These are phyloP conservation scores for Solanum sejunctum DNA, from an alignment of 257 asterid species.

Conservation along the genomic window DNA sequence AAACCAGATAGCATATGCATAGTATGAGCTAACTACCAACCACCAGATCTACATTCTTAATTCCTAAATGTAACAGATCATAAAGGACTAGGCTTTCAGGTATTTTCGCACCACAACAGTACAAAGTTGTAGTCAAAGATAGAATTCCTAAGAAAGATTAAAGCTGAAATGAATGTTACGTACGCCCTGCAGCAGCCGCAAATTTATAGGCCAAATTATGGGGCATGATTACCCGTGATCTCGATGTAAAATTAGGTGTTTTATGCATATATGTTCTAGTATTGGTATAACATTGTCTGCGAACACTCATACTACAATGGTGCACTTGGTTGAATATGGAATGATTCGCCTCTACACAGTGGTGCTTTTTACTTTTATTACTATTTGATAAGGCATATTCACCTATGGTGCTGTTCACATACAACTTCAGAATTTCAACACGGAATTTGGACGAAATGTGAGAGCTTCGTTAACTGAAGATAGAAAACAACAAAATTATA, in stretches of 20 bases:
- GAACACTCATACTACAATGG: not conserved
- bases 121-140: not conserved
- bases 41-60: not conserved
- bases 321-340: not conserved
- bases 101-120: not conserved
- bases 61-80: not conserved
- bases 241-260: not conserved
- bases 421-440: not conserved
- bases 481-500: not conserved
- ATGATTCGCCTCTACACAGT: not conserved
- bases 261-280: not conserved
- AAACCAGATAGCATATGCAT: not conserved
- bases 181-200: not conserved
- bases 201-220: not conserved
- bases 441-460: not conserved
- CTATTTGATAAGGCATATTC: not conserved
- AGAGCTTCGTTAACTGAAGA: not conserved
- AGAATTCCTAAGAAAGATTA: not conserved
- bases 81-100: not conserved
- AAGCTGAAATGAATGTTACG: not conserved
- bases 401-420: not conserved
- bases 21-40: not conserved
- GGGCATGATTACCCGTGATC: not conserved
- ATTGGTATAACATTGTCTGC: no score
- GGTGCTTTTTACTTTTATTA: not conserved